Evolutionary conservation across 805 yeast species (phyloP), one percentile per base, ranked within the genome.

Genomic region (Starmera quercuum): DNA sequence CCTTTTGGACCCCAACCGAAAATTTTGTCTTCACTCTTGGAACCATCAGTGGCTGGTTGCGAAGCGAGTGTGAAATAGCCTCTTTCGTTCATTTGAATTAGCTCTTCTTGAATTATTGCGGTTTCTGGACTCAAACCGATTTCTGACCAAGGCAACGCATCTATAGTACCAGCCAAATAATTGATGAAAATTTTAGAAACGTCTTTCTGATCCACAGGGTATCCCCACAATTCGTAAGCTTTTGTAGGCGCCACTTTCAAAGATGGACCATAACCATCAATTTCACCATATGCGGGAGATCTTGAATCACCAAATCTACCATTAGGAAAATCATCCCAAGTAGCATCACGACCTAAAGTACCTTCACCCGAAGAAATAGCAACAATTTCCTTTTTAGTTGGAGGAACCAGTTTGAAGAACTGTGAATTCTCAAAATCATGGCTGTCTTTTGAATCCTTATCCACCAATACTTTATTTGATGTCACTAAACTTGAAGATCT

Each of bases 1-100:
- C 80, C 74, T 16, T 70, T 63, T 7, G 98, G 97, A 31, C 99
- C 99, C 98, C 98, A 92, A 3, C 99, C 99, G 53, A 87, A 81
- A 20, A 90, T 78, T 37, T 76, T 77, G 59, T 92, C 97, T n/a
- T 75, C 66, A 7, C 95, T 82, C 26, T 67, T 67, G 25, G 80
- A 68, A 8, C 84, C 84, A 55, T 86, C 82, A 2, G 88, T 81
- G 0, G 96, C 92, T 3, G 99, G 99, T 59, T 92, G 99, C 0
- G 97, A 90, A 0, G 97, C 87, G 36, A 92, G 71, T 0, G 99
- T 84, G 62, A 90, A 82, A 63, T 72, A 75, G 4, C 86, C 86
- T 38, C 68, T 64, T 42, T 73, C 68, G 54, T 88, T 90, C 48
- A 92, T 61, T 47, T 77, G 78, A 35, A 88, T 76, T 28, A 92